Evolutionary conservation across 2,329 filamentous ascomycete species (phyloP), one percentile per base, ranked within the genome.

Genomic region (Sphaerostilbella broomeana): DNA sequence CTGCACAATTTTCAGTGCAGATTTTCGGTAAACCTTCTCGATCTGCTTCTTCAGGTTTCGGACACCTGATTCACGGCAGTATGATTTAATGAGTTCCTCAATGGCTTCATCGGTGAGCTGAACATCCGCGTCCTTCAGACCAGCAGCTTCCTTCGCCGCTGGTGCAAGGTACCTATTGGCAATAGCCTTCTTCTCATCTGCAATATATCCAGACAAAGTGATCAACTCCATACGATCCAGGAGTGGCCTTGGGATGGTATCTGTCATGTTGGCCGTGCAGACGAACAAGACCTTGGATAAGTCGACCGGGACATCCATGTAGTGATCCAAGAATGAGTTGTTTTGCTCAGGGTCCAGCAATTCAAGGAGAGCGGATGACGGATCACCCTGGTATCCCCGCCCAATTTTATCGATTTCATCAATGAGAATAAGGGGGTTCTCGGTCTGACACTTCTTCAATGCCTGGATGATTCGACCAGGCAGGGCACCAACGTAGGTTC

Each of bases 41-140:
- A 98, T 98, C 62, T 97, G 90, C 70, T 98, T 97, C 76, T 98
- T 98, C 45, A 98, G 69, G 58, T 98, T 98, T 50, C 92, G 83
- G 7, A 98, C 94, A 53, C 92, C 92, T 29, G 88, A 95, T 65
- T 98, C 92, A 29, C 92, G 85, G 66, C 89, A 95, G 68, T 98
- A 98, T 17, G 87, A 94, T 67, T 97, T 97, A 69, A 98, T 98
- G 30, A 98, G 74, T 63, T 98, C 92, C 55, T 92, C 84, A 30
- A 98, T 94, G 10, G 90, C 94, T 42, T 85, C 83, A 51, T 88
- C 81, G 46, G 80, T 82, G 29, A 98, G 71, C n/a, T 70, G 70
- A n/a, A 98, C 89, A 56, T 95, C 84, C 15, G 89, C 90, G 15
- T 92, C 77, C 59, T 94, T 87, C 46, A 98, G 68, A 19, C 92